Percentiles rank a stretch among this genome's conserved stretches.
Conservation (phyloP, 208 protist genomes). For the Polymyxa betae region DNA sequence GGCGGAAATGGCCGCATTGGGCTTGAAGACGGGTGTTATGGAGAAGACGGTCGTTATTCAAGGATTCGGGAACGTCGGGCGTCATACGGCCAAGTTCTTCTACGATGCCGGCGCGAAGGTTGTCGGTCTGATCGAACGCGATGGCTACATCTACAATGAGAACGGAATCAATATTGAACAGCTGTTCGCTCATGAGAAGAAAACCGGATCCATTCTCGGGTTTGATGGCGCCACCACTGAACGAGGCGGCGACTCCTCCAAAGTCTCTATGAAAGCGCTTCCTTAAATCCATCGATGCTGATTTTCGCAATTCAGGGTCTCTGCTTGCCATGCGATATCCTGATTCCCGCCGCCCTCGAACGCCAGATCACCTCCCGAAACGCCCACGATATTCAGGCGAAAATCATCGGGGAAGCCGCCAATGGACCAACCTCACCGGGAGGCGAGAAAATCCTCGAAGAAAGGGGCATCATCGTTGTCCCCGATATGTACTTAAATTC, state of each 20-base stretch:
- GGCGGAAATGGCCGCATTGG: conserved; percentile 10
- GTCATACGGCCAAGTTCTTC: conserved; percentile 76
- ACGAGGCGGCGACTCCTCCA: background rate
- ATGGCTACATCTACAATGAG: conserved; percentile 50
- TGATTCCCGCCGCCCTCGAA: conserved; percentile 80
- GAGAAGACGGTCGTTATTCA: conserved; percentile 77
- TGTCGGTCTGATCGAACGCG: conserved; percentile 36
- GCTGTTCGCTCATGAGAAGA: conserved; percentile 56
- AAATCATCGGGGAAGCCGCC: conserved; percentile 80
- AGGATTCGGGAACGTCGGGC: conserved; percentile 82
- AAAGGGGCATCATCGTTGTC: conserved; percentile 73
- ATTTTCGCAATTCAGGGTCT: conserved; percentile 64
- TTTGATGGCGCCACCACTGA: conserved; percentile 70
- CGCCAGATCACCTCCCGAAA: conserved; percentile 76
- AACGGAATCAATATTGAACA: background rate
- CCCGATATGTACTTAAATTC: conserved; percentile 81
- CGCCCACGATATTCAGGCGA: conserved; percentile 75
- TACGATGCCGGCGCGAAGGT: conserved; percentile 74
- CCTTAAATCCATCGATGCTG: no score
- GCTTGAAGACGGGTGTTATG: conserved; percentile 67
- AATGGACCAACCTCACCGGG: conserved; percentile 81
- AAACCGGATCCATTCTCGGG: conserved; percentile 70
- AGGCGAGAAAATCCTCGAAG: conserved; percentile 70
- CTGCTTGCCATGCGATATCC: conserved; percentile 77
- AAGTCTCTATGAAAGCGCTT: no score